Base-by-base conservation (phyloP, 495 filamentous ascomycete species). In the Penicillium roqueforti region DNA sequence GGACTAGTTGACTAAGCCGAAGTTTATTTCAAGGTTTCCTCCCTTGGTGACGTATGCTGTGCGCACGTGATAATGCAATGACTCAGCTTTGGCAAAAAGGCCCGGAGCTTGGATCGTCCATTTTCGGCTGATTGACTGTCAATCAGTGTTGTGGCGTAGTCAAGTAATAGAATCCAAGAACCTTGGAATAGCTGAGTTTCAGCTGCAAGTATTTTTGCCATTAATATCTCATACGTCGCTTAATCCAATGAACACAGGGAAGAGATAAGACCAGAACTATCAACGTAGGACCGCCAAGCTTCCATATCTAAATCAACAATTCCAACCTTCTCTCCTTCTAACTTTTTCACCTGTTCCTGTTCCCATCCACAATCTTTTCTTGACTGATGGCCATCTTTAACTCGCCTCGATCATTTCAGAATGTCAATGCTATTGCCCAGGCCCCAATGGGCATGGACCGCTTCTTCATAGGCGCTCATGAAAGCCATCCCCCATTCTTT, bases 381-480 rank as follows among this genome's bases (percentile, higher is more conserved):
- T 19, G 3, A 62, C 63, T 59, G 54, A 77, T 77, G 74, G 71
- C 74, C 70, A 66, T 76, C 62, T 72, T 87, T 64, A 80, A 79
- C 22, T 69, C 78, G 36, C 87, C 87, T 54, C 83, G 79, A 6
- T 86, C 87, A 39, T 83, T 87, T 58, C 84, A 85, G 42, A 73
- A 73, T 77, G 73, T 67, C 66, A 73, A 73, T 69, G 57, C 56
- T 43, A 45, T 70, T 42, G 53, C 67, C 55, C 68, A 74, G 49
- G 59, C 69, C 55, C 61, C 68, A 11, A 59, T 74, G 54, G 66
- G 61, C 47, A 37, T 63, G 40, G 61, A 68, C 32, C 54, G 74
- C 57, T 52, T 70, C 23, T 55, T 69, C 25, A 59, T 69, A 57
- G 56, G 39, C 46, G 46, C 42, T 10, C 77, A 82, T 51, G 65